These are phyloP conservation scores for Botrytis hyacinthi DNA, from an alignment of 2,329 filamentous ascomycete genomes.

Conservation along the genomic window DNA sequence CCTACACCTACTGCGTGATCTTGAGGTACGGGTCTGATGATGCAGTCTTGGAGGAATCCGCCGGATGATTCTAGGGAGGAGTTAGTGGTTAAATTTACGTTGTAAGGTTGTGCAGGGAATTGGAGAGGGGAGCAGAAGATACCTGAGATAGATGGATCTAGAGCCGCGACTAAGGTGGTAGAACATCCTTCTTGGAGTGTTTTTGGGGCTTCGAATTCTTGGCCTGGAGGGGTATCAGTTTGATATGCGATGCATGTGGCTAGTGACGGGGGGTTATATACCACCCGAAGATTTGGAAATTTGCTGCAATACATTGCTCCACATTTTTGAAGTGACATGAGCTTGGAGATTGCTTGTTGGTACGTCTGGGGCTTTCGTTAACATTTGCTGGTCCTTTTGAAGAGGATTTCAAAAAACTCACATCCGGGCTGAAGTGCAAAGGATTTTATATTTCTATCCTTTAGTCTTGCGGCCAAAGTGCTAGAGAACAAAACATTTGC, in stretches of 20 bases:
- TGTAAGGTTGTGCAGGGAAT: background rate
- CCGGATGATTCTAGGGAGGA: constrained; percentile 10
- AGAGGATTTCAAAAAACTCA: constrained; percentile 23
- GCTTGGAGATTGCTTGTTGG: constrained; percentile 24
- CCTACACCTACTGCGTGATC: constrained; percentile 13
- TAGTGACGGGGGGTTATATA: background rate
- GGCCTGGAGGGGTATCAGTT: background rate
- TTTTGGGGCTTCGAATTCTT: constrained; percentile 15
- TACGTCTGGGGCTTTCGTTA: constrained; percentile 18
- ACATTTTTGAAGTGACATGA: constrained; percentile 24
- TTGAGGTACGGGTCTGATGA: background rate
- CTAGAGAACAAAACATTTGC: constrained; percentile 41
- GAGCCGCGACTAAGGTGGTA: constrained; percentile 42
- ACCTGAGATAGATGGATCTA: constrained; percentile 36
- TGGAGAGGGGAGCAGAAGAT: background rate
- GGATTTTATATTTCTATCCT: constrained; percentile 22
- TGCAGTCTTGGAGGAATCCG: constrained; percentile 22
- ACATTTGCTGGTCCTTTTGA: background rate
- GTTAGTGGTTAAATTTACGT: background rate
- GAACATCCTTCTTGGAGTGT: constrained; percentile 24
- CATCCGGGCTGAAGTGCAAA: constrained; percentile 25
- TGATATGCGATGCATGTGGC: background rate
- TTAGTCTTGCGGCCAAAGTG: constrained; percentile 6
- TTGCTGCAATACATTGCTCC: background rate
- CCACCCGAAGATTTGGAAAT: background rate